Base-by-base conservation (phyloP, 75 land plant species). In the Cupressus sempervirens region DNA sequence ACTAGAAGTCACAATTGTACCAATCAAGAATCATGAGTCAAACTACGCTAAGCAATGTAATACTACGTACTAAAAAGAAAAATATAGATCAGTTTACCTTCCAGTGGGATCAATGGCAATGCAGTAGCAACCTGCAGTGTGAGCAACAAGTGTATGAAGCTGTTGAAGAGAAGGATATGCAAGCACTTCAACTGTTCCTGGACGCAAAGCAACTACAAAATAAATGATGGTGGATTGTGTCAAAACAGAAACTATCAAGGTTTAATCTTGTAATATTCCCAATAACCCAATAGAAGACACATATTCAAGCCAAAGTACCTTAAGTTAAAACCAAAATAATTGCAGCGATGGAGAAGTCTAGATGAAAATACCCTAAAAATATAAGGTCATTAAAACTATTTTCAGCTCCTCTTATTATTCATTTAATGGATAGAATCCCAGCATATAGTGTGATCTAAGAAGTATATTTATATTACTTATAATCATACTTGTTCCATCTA, bases 51-150 rank as follows among this genome's bases (percentile, higher is more conserved):
- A 43, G 12, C 4, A 79, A n/a, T 0, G 43, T 79, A 79, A 79
- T 3, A 79, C 26, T 3, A 45, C 46, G 43, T 79, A 9, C 14
- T n/a, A 12, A 18, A 18, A 34, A 20, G 36, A 82, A 82, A 32
- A 13, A 26, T 46, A 43, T 29, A 10, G 3, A 14, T 45, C 32
- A 46, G 20, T 11, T 83, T 38, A 96, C 99, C 95, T 96, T 90
- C 99, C 99, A 29, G 90, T 86, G 7, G 98, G 99, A 84, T 98
- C 99, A 86, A 98, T 96, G 20, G 99, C 99, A 88, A 98, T 98
- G 89, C 99, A 98, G 84, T 98, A 98, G 89, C 99, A 98, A 82
- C 99, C 99, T 38, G 99, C 99, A 73, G 99, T 98, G 84, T 98
- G 99, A 75, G 96, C 98, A 88, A 89, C 88, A 32, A 98, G 88